Evolutionary conservation across 768 basidiomycete species (phyloP).

Genomic region (Russula compacta): DNA sequence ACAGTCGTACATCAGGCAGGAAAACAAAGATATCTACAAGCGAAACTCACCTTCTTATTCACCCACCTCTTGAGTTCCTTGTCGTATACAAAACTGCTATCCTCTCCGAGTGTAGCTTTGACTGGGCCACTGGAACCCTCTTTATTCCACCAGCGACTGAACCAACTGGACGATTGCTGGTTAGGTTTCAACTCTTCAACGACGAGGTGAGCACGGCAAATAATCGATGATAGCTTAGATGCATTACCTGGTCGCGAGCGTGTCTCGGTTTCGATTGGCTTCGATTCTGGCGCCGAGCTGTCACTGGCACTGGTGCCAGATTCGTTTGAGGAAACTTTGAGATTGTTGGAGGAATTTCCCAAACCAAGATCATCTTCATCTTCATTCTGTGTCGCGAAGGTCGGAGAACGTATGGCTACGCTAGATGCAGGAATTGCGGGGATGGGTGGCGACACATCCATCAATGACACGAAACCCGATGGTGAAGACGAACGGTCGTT

Average conservation of each 20-base stretch:
- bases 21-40: not conserved
- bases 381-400: constrained; percentile 29
- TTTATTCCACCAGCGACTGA: constrained; percentile 75
- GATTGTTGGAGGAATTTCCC: constrained; percentile 55
- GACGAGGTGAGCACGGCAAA: not conserved
- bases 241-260: constrained; percentile 29
- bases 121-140: constrained; percentile 60
- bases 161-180: constrained; percentile 52
- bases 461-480: constrained; percentile 63
- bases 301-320: constrained; percentile 24
- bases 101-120: constrained; percentile 88
- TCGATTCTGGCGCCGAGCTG: constrained; percentile 17
- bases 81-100: constrained; percentile 87
- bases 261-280: constrained; percentile 13
- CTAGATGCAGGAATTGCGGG: constrained; percentile 23
- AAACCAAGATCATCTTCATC: constrained; percentile 88
- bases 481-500: constrained; percentile 28
- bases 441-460: constrained; percentile 48
- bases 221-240: not conserved
- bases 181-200: constrained; percentile 16
- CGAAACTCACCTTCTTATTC: constrained; percentile 67
- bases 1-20: not conserved
- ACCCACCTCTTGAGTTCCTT: constrained; percentile 95
- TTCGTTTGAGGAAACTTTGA: constrained; percentile 27
- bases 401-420: constrained; percentile 13